These are phyloP conservation scores for Xerocomus brunneocitrinus DNA, from an alignment of 768 basidiomycete genomes.

Conservation along the genomic window DNA sequence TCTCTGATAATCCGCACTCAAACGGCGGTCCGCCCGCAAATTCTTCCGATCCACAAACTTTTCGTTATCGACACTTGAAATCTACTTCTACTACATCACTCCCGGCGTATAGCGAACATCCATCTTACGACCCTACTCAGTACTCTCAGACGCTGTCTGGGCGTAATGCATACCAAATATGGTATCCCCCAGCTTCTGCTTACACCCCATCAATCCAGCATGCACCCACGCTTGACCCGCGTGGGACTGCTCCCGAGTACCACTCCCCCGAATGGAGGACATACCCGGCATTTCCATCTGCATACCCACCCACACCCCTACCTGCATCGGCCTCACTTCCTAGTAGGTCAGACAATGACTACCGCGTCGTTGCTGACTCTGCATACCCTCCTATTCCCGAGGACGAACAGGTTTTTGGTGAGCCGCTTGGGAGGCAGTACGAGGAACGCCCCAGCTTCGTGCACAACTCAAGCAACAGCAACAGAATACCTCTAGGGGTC, in stretches of 20 bases:
- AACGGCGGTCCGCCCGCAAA: slow-evolving; percentile 1
- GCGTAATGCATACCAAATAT: slow-evolving; percentile 42
- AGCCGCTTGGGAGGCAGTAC: slow-evolving; percentile 65
- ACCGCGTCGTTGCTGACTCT: slow-evolving; percentile 4
- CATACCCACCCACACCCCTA: slow-evolving; percentile 71
- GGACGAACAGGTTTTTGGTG: slow-evolving; percentile 59
- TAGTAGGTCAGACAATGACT: slow-evolving; percentile 3
- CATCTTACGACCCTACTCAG: slow-evolving; percentile 16
- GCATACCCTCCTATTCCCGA: slow-evolving; percentile 35
- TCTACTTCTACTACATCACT: slow-evolving; percentile 19
- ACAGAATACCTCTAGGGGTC: slow-evolving; percentile 38
- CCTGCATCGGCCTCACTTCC: slow-evolving; percentile 35
- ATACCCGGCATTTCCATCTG: slow-evolving; percentile 73
- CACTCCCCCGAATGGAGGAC: slow-evolving; percentile 64
- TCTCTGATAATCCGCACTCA: slow-evolving; percentile 14
- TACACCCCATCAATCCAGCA: slow-evolving; percentile 25
- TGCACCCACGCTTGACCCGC: slow-evolving; percentile 1
- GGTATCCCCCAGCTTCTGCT: slow-evolving; percentile 55
- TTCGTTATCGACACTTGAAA: slow-evolving; percentile 10
- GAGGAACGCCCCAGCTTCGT: slow-evolving; percentile 58
- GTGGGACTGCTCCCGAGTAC: slow-evolving; percentile 30
- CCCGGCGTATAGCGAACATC: slow-evolving; percentile 23
- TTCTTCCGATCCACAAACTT: not conserved
- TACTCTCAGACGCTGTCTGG: slow-evolving; percentile 22
- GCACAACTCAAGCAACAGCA: slow-evolving; percentile 57